phyloP scores from a whole-genome alignment of 148 eudicot genomes.

The Spergularia marina region DNA sequence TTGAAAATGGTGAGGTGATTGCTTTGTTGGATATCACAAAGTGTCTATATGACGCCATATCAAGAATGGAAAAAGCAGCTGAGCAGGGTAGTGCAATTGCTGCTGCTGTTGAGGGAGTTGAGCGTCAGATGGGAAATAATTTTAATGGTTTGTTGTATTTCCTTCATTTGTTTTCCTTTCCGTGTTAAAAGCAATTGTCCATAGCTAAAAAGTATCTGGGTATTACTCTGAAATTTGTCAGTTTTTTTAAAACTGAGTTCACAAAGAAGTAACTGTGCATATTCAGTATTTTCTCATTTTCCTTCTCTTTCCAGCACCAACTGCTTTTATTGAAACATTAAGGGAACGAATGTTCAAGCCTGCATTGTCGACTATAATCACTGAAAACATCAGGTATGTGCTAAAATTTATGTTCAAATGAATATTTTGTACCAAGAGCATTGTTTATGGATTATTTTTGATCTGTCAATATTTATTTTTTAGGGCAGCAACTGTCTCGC shows the following conservation, averaged over 20 bases:
- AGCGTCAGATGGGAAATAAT: conserved; percentile 83
- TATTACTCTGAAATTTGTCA: background rate
- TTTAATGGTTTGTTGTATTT: conserved; percentile 53
- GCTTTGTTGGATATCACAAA: conserved; percentile 90
- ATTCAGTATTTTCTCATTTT: background rate
- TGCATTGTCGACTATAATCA: conserved; percentile 70
- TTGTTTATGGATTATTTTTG: conserved; percentile 19
- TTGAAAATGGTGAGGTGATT: conserved; percentile 97
- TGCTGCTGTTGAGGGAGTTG: conserved; percentile 98
- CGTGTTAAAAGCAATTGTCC: background rate
- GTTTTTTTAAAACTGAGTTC: background rate
- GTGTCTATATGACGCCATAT: conserved; percentile 97
- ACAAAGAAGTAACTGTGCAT: background rate
- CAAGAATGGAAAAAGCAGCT: conserved; percentile 97
- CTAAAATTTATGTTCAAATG: conserved; percentile 7
- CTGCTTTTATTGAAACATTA: conserved; percentile 82
- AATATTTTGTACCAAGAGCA: background rate
- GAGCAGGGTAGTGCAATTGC: conserved; percentile 98
- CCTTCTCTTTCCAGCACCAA: conserved; percentile 56
- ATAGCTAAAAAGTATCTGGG: background rate
- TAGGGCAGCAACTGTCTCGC: conserved; percentile 71
- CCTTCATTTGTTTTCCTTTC: background rate
- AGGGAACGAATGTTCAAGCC: conserved; percentile 98
- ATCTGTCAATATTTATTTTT: conserved; percentile 13
- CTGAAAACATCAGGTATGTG: conserved; percentile 70